These are phyloP conservation scores for Solanum microdontum DNA, from an alignment of 257 asterid genomes.

Conservation along the genomic window DNA sequence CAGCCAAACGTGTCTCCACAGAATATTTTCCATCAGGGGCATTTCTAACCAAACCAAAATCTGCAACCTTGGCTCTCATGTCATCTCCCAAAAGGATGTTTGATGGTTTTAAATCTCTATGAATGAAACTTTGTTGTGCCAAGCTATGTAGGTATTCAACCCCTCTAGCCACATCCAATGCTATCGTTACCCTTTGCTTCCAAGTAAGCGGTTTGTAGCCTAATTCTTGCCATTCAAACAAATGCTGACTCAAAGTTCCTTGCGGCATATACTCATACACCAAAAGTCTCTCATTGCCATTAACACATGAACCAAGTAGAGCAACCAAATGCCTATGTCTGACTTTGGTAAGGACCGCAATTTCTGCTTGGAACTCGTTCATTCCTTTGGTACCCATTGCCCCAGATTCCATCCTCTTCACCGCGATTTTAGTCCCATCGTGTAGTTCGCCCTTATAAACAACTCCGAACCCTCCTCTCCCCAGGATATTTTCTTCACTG, in stretches of 20 bases:
- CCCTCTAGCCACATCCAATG: slow-evolving; percentile 87
- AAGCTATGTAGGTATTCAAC: slow-evolving; percentile 91
- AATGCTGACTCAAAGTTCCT: slow-evolving; percentile 80
- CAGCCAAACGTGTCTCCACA: slow-evolving; percentile 88
- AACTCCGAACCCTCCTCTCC: slow-evolving; percentile 87
- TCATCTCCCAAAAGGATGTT: slow-evolving; percentile 87
- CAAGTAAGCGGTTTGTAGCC: slow-evolving; percentile 55
- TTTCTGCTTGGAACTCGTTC: slow-evolving; percentile 91
- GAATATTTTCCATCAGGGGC: slow-evolving; percentile 95
- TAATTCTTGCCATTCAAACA: slow-evolving; percentile 64
- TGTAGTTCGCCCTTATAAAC: slow-evolving; percentile 86
- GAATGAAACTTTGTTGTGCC: slow-evolving; percentile 93
- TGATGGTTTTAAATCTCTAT: slow-evolving; percentile 80
- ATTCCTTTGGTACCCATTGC: slow-evolving; percentile 83
- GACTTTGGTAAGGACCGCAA: slow-evolving; percentile 87
- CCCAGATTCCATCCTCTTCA: slow-evolving; percentile 91
- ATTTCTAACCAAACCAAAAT: slow-evolving; percentile 79
- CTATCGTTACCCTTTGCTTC: slow-evolving; percentile 86
- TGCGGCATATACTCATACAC: slow-evolving; percentile 94
- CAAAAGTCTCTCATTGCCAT: slow-evolving; percentile 84
- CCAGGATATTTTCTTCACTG: slow-evolving; percentile 54
- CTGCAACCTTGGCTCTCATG: slow-evolving; percentile 97
- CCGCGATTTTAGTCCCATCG: slow-evolving; percentile 93
- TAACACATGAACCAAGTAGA: slow-evolving; percentile 77
- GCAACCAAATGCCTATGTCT: slow-evolving; percentile 93